phyloP scores from a whole-genome alignment of 257 asterid species.

The Mentha longifolia region DNA sequence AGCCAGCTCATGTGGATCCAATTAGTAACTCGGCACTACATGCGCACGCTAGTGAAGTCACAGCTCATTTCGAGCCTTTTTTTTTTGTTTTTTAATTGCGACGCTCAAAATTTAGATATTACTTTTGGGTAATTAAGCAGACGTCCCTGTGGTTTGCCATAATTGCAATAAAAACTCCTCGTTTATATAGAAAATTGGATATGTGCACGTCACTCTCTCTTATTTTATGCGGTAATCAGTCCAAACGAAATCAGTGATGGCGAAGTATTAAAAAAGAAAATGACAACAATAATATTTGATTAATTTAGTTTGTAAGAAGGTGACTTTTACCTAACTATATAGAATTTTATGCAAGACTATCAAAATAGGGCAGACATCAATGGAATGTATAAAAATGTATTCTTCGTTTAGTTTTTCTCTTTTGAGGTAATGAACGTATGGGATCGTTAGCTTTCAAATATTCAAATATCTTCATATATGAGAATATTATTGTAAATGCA shows the following conservation, averaged over 20 bases:
- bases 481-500: neutral
- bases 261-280: neutral
- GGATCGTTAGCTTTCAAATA: neutral
- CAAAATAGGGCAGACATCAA: slow-evolving; percentile 1
- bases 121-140: neutral
- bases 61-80: neutral
- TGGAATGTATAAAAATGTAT: slow-evolving; percentile 1
- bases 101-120: neutral
- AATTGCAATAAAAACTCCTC: neutral
- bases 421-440: neutral
- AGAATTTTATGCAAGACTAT: neutral
- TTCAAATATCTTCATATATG: neutral
- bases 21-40: slow-evolving; percentile 29
- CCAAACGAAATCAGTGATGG: neutral
- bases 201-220: neutral
- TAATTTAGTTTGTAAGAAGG: neutral
- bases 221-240: neutral
- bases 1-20: slow-evolving; percentile 37
- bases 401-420: neutral
- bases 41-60: slow-evolving; percentile 26
- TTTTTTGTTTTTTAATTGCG: neutral
- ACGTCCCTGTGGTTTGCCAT: neutral
- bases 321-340: slow-evolving; percentile 14
- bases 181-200: neutral
- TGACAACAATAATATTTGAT: neutral